phyloP scores from a whole-genome alignment of 2,329 filamentous ascomycete genomes.

The Apiospora malaysiana region DNA sequence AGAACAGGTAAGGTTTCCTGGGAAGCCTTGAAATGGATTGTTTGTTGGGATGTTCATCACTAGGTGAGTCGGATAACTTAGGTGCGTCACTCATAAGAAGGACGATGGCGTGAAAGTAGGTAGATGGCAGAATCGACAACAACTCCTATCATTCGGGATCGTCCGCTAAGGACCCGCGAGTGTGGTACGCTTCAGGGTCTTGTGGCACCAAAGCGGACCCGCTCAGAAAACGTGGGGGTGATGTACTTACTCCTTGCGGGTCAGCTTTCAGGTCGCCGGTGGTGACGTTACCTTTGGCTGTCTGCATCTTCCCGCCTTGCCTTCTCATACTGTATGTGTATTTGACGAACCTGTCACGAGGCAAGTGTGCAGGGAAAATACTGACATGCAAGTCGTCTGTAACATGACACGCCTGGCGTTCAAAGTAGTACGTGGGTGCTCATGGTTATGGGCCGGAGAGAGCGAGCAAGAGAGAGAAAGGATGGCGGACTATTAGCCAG shows the following conservation, averaged over 20 bases:
- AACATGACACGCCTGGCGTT: no score
- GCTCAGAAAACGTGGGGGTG: background rate
- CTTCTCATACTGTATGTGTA: background rate
- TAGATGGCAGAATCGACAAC: background rate
- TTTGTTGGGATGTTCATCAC: no score
- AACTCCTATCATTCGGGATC: background rate
- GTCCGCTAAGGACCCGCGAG: background rate
- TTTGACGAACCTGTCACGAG: no score
- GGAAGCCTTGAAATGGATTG: no score
- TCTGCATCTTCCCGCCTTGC: background rate
- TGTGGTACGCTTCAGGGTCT: background rate
- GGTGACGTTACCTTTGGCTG: background rate
- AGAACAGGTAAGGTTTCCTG: no score
- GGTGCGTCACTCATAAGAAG: background rate
- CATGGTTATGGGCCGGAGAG: background rate
- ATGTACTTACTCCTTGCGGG: background rate
- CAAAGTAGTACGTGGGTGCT: background rate
- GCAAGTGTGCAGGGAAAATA: background rate
- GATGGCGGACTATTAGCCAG: background rate
- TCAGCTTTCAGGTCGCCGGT: background rate
- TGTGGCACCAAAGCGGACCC: background rate
- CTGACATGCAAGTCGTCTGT: background rate
- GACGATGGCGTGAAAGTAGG: background rate
- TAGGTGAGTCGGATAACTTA: background rate
- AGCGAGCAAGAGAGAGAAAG: background rate